Evolutionary conservation across 2,329 filamentous ascomycete genomes (phyloP).

Genomic region (Aureobasidium lini): DNA sequence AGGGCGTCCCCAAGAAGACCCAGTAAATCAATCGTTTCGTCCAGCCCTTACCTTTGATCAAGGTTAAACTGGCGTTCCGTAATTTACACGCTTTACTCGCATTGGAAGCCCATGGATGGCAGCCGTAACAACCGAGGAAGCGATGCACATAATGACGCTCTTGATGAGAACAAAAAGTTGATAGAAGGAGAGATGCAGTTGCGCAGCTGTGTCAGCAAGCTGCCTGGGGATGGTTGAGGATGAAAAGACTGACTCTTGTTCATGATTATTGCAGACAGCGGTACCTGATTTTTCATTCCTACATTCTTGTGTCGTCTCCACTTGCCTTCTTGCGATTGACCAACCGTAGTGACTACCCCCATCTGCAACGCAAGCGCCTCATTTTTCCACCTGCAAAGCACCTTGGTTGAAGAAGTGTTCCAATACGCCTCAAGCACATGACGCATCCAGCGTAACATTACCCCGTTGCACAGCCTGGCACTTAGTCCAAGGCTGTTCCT

Average conservation of each 20-base stretch:
- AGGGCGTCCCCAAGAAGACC: slow-evolving; percentile 57
- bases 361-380: neutral
- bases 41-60: neutral
- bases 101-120: neutral
- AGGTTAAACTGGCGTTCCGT: neutral
- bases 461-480: neutral
- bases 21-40: slow-evolving; percentile 34
- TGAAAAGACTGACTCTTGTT: slow-evolving; percentile 11
- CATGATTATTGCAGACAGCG: slow-evolving; percentile 10
- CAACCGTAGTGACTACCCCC: neutral
- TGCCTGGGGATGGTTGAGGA: slow-evolving; percentile 2
- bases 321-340: neutral
- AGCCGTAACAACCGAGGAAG: neutral
- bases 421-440: neutral
- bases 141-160: neutral
- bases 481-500: slow-evolving; percentile 6
- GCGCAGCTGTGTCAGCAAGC: slow-evolving; percentile 8
- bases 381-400: neutral
- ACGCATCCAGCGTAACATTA: neutral
- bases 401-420: neutral
- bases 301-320: neutral
- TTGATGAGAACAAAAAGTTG: slow-evolving; percentile 11
- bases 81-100: neutral
- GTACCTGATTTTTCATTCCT: slow-evolving; percentile 11
- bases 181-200: neutral